Evolutionary conservation across 2,329 filamentous ascomycete species (phyloP), one percentile per base, ranked within the genome.

Genomic region (Emergomyces africanus): DNA sequence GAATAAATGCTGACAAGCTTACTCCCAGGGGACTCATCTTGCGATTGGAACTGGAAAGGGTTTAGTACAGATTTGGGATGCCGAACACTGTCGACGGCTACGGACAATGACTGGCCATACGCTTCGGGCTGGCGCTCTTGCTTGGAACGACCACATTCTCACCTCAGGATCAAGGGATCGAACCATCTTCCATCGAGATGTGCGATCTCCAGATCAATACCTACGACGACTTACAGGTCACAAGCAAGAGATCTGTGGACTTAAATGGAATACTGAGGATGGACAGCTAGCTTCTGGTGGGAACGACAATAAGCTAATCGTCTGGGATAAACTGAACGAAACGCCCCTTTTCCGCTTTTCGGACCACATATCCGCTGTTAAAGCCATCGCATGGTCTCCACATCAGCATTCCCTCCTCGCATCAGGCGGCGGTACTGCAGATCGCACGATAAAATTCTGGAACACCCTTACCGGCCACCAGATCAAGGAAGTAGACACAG

Each of bases 281-380:
- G 89, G 90, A 5, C 94, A 99, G 71, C 81, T 99, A 30, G 94
- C 94, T 14, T 95, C 89, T 59, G 94, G 94, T 55, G 94, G 94
- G 5, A 99, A 99, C 72, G 94, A 99, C 77, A 99, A 99, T 77
- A 97, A 97, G 71, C 80, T 99, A 51, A 94, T 97, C 83, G 90
- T 99, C 28, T 99, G 94, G 94, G 94, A 99, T 68, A 95, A 95
- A 70, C 81, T 96, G 60, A 89, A 86, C n/a, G 88, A 95, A 66
- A 89, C 90, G 8, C 94, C 94, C 0, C 80, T 95, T 2, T 96
- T 89, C 80, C 95, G 95, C 66, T 97, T 96, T 73, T 88, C 88
- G 20, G 91, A 96, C 64, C 94, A 99, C 71, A 92, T 88, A 41
- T 94, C 94, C 14, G 94, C 94, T 9, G 94, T 99, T 57, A 99